Conservation (phyloP, 768 basidiomycete genomes). For the Fomitopsis pulvina region DNA sequence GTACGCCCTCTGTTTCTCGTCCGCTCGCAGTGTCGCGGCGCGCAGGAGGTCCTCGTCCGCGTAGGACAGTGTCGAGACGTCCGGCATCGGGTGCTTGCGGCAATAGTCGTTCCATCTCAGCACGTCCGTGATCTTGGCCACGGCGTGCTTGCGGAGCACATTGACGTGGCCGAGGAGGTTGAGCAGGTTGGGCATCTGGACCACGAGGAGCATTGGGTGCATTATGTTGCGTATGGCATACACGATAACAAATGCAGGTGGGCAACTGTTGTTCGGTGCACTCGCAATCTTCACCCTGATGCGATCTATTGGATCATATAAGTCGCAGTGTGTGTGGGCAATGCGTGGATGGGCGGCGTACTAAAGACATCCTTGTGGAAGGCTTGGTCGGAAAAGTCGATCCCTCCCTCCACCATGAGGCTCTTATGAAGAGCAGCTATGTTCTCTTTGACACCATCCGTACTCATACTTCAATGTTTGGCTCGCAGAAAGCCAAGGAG, state of each 20-base stretch:
- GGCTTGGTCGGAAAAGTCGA: background rate
- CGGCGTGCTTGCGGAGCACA: constrained; percentile 1
- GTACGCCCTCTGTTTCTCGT: constrained; percentile 5
- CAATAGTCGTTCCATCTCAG: constrained; percentile 5
- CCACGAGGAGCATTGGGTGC: constrained; percentile 3
- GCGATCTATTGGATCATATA: no score
- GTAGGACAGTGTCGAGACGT: background rate
- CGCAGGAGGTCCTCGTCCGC: background rate
- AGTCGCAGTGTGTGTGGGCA: no score
- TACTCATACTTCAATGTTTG: no score
- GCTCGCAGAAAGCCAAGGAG: no score
- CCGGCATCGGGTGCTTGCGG: background rate
- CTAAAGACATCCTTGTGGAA: constrained; percentile 4
- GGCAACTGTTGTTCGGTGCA: background rate
- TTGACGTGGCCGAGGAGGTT: constrained; percentile 12
- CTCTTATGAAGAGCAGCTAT: background rate
- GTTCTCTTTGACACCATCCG: background rate
- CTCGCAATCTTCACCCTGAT: background rate
- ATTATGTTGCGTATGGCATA: constrained; percentile 13
- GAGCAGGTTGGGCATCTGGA: constrained; percentile 9
- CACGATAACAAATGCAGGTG: constrained; percentile 6
- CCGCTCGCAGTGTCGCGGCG: background rate
- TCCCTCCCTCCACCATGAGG: background rate
- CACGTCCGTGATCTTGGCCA: background rate
- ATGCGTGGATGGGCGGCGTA: no score